Percentiles rank a stretch among this genome's conserved stretches.
phyloP scores from a whole-genome alignment of 2,329 filamentous ascomycete genomes.

The Lecanicillium sp. region DNA sequence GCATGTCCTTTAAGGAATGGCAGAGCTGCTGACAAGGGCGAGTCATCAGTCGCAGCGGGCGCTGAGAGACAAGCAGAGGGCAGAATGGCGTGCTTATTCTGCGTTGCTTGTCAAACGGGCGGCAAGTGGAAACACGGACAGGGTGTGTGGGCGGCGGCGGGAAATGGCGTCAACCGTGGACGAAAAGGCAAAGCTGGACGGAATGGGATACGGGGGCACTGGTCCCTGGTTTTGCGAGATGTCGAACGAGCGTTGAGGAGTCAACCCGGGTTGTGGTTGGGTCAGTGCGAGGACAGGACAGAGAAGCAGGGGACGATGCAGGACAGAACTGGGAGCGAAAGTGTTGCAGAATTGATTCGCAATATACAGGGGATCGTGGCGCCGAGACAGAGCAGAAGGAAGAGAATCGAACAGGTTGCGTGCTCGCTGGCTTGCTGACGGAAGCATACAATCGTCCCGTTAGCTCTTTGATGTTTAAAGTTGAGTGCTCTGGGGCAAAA shows the following conservation, averaged over 20 bases:
- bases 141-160: neutral
- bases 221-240: no score
- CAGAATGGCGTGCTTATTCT: conserved; percentile 15
- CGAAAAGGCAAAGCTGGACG: neutral
- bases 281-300: no score
- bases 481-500: conserved; percentile 31
- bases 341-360: no score
- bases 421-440: conserved; percentile 11
- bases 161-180: conserved; percentile 8
- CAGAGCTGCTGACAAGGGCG: conserved; percentile 9
- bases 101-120: neutral
- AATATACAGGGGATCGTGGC: conserved; percentile 7
- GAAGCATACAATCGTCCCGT: neutral
- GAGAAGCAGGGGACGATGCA: no score
- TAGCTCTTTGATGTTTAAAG: conserved; percentile 1
- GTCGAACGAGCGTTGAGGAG: no score
- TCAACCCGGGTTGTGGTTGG: no score
- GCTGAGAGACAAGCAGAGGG: conserved; percentile 12
- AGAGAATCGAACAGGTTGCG: neutral
- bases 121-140: neutral
- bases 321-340: no score
- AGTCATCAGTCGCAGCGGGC: conserved; percentile 8
- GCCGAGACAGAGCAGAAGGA: neutral
- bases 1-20: conserved; percentile 9
- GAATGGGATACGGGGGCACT: no score